phyloP scores from a whole-genome alignment of 768 basidiomycete genomes.

The Phaeolepiota aurea region DNA sequence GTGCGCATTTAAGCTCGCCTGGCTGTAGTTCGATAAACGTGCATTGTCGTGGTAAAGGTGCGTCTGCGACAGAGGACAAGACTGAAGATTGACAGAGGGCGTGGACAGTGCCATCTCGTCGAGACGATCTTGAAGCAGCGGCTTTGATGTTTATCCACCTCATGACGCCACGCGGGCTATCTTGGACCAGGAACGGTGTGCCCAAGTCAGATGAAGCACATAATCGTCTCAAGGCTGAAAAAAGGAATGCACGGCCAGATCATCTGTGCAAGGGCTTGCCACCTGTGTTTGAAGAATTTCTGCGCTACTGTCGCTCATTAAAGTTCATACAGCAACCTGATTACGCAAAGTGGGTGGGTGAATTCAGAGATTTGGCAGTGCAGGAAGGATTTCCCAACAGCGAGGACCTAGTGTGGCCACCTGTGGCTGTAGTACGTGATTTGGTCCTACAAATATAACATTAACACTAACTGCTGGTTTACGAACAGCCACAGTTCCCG shows the following conservation, averaged over 20 bases:
- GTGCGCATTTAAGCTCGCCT: no score
- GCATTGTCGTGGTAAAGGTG: constrained; percentile 71
- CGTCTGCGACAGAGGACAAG: constrained; percentile 8
- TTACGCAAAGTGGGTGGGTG: constrained; percentile 56
- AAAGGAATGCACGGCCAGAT: constrained; percentile 51
- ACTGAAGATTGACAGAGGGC: no score
- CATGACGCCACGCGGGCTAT: constrained; percentile 64
- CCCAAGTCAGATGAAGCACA: constrained; percentile 64
- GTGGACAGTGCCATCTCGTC: constrained; percentile 66
- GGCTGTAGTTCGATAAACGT: constrained; percentile 53
- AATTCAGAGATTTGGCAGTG: constrained; percentile 53
- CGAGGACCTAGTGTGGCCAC: constrained; percentile 68
- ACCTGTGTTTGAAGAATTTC: constrained; percentile 66
- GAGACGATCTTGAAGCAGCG: constrained; percentile 72
- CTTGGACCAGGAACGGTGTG: constrained; percentile 77
- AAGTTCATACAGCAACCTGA: constrained; percentile 64
- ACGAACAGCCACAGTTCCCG: background rate
- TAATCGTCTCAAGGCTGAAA: constrained; percentile 54
- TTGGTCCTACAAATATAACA: background rate
- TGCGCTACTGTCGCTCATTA: constrained; percentile 63
- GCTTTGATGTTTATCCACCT: constrained; percentile 78
- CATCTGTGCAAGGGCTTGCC: constrained; percentile 64
- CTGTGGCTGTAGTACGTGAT: constrained; percentile 22
- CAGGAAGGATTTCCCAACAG: constrained; percentile 49
- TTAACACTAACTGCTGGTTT: constrained; percentile 4